Conservation (phyloP, 495 filamentous ascomycete species). For the Parmelia sp. region DNA sequence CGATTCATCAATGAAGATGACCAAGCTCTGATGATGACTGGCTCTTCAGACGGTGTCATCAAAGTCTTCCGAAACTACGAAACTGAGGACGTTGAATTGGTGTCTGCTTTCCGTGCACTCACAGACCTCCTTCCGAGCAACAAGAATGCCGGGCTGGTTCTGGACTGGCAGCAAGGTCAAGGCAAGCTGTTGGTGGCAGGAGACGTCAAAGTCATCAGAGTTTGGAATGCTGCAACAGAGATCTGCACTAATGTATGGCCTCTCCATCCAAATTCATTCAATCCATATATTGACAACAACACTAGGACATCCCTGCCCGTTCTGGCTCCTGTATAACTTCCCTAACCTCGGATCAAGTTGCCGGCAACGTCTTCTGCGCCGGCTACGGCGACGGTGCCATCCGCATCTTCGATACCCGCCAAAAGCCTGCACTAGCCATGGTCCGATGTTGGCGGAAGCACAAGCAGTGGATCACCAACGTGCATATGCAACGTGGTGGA, state of each 20-base stretch:
- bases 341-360: slow-evolving; percentile 93
- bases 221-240: slow-evolving; percentile 93
- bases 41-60: slow-evolving; percentile 88
- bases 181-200: slow-evolving; percentile 90
- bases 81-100: slow-evolving; percentile 69
- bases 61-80: slow-evolving; percentile 89
- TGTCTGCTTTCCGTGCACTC: slow-evolving; percentile 83
- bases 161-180: slow-evolving; percentile 98
- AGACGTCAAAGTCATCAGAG: slow-evolving; percentile 88
- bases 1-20: slow-evolving; percentile 98
- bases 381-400: slow-evolving; percentile 97
- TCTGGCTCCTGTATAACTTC: slow-evolving; percentile 94
- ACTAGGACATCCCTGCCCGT: slow-evolving; percentile 84
- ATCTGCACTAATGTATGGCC: slow-evolving; percentile 68
- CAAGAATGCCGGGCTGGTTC: slow-evolving; percentile 87
- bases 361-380: slow-evolving; percentile 89
- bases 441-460: slow-evolving; percentile 95
- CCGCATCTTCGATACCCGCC: slow-evolving; percentile 84
- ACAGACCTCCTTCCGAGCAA: slow-evolving; percentile 89
- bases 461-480: slow-evolving; percentile 85
- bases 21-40: slow-evolving; percentile 87
- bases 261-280: not conserved
- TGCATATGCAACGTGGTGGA: slow-evolving; percentile 95
- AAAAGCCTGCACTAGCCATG: slow-evolving; percentile 76
- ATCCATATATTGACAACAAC: not conserved